Evolutionary conservation across 352 stramenopile species (phyloP).

Genomic region (Pythium sukuiense): DNA sequence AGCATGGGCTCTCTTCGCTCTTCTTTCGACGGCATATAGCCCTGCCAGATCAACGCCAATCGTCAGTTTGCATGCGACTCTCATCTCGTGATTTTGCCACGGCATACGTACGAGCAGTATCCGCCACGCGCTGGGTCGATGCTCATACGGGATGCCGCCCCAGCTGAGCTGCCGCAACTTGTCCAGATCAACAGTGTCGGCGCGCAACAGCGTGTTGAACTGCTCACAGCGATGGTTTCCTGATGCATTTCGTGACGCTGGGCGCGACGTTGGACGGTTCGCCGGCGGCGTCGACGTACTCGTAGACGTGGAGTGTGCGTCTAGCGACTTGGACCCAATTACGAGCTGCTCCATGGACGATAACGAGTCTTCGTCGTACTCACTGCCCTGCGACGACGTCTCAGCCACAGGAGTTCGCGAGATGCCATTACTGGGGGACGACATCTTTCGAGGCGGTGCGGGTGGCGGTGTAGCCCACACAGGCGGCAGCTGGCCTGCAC

Average conservation of each 20-base stretch:
- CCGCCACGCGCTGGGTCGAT: constrained; percentile 93
- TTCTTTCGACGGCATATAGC: constrained; percentile 96
- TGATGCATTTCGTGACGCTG: constrained; percentile 57
- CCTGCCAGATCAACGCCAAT: constrained; percentile 26
- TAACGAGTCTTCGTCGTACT: constrained; percentile 25
- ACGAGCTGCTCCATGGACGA: constrained; percentile 23
- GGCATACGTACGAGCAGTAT: constrained; percentile 87
- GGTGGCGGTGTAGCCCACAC: constrained; percentile 74
- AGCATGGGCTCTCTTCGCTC: constrained; percentile 90
- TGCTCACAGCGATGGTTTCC: constrained; percentile 73
- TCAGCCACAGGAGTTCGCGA: constrained; percentile 12
- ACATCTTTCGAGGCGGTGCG: constrained; percentile 40
- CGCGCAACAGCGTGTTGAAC: constrained; percentile 66
- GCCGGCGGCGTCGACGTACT: not conserved
- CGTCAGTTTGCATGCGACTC: not conserved
- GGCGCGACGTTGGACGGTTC: constrained; percentile 6
- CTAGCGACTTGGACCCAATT: constrained; percentile 25
- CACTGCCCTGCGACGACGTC: constrained; percentile 20
- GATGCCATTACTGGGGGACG: constrained; percentile 21
- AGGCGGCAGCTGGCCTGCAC: constrained; percentile 64
- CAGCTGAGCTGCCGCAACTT: constrained; percentile 90
- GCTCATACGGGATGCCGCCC: constrained; percentile 87
- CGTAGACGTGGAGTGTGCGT: constrained; percentile 3
- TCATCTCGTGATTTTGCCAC: not conserved
- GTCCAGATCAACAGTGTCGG: constrained; percentile 87